Conservation (phyloP, 1,284 basidiomycete species). For the Leccinum proliferum region DNA sequence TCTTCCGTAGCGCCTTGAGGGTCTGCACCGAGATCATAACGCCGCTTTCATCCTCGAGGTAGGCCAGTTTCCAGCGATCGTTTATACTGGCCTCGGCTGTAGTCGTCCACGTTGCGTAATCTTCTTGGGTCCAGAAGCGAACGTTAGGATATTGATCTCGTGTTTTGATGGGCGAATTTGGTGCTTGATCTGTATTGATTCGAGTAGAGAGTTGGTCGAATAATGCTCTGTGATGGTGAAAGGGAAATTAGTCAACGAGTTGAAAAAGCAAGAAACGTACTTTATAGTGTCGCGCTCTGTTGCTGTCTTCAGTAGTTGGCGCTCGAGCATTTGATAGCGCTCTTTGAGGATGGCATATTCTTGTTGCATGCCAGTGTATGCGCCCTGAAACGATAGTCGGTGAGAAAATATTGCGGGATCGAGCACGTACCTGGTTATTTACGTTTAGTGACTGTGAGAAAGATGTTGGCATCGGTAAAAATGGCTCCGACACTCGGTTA, state of each 20-base stretch:
- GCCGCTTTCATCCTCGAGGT: not conserved
- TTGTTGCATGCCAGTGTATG: not conserved
- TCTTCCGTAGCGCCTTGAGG: not conserved
- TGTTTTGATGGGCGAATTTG: not conserved
- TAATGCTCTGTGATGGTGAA: not conserved
- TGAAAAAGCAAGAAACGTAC: not conserved
- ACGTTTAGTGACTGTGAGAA: not conserved
- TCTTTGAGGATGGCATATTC: not conserved
- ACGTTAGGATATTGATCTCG: not conserved
- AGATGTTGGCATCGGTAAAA: not conserved
- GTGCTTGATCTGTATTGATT: not conserved
- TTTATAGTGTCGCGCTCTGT: not conserved
- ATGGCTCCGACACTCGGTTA: too few relatives aligned
- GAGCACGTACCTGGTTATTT: not conserved
- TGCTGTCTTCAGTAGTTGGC: not conserved
- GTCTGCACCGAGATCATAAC: not conserved
- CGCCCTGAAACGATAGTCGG: not conserved
- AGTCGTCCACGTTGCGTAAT: not conserved
- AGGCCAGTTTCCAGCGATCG: not conserved
- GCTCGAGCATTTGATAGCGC: not conserved
- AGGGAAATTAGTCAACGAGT: not conserved
- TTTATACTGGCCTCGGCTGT: not conserved
- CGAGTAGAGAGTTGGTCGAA: not conserved
- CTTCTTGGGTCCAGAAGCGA: not conserved
- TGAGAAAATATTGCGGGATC: not conserved